These are phyloP conservation scores for Gossypium trilobum DNA, from an alignment of 441 rosid genomes.

Conservation along the genomic window DNA sequence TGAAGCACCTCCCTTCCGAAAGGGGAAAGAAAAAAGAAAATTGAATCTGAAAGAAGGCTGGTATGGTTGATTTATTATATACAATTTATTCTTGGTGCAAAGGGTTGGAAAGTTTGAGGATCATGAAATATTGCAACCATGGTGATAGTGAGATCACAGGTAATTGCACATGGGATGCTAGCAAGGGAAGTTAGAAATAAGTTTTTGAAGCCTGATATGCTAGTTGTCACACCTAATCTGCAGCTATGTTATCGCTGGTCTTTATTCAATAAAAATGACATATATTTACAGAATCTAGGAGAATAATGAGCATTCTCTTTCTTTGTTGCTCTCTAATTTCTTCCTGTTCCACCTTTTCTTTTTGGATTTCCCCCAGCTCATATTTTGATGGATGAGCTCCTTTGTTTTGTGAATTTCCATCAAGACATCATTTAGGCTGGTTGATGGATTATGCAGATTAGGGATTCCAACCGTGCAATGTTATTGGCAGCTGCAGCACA, in stretches of 20 bases:
- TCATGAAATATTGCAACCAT: background rate
- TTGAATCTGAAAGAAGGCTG: background rate
- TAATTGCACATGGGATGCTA: background rate
- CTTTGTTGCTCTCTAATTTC: background rate
- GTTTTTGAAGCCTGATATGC: background rate
- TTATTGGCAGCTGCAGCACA: constrained; percentile 68
- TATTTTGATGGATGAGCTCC: background rate
- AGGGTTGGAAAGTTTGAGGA: constrained; percentile 1
- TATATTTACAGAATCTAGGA: background rate
- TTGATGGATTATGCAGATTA: constrained; percentile 48
- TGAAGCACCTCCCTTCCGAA: background rate
- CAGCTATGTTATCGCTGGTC: background rate
- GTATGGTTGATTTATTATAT: background rate
- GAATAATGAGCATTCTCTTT: background rate
- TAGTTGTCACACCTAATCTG: background rate
- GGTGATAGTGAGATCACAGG: background rate
- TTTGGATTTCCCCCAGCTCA: background rate
- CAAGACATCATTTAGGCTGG: constrained; percentile 6
- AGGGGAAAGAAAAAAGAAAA: background rate
- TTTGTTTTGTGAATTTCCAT: constrained; percentile 7
- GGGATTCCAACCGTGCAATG: constrained; percentile 95
- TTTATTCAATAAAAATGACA: background rate
- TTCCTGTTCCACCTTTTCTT: background rate
- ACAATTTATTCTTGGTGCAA: background rate
- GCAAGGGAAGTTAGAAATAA: background rate